A percentile compares a stretch with the other conserved stretches of the same genome.
Conservation (phyloP, 495 filamentous ascomycete species). For the Penicillium parvum region DNA sequence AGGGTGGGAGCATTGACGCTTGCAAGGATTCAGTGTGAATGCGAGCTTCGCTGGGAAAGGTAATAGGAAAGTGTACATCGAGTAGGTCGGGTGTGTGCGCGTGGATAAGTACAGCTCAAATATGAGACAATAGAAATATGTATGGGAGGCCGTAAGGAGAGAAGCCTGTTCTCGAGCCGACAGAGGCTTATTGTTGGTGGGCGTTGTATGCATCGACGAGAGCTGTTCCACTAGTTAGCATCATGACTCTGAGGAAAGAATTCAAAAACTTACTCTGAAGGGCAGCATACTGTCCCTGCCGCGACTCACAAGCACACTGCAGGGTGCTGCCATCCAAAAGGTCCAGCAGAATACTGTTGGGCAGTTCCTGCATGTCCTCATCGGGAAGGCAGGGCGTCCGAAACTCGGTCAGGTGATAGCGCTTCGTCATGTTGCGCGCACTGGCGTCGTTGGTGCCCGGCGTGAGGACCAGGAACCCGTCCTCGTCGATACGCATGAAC, state of each 20-base stretch:
- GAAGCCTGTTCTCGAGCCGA: slow-evolving; percentile 9
- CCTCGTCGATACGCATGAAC: slow-evolving; percentile 69
- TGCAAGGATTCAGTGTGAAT: no score
- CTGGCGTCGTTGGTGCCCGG: slow-evolving; percentile 44
- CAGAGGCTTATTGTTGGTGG: slow-evolving; percentile 18
- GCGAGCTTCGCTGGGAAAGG: slow-evolving; percentile 3
- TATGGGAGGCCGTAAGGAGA: neutral
- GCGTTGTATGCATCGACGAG: slow-evolving; percentile 27
- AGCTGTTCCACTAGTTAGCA: slow-evolving; percentile 12
- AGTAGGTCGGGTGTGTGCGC: slow-evolving; percentile 1
- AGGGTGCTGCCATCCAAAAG: slow-evolving; percentile 78
- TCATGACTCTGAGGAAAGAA: neutral
- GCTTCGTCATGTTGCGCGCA: slow-evolving; percentile 58
- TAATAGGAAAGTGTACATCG: slow-evolving; percentile 1
- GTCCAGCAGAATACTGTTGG: slow-evolving; percentile 80
- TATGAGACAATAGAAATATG: neutral
- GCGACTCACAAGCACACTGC: slow-evolving; percentile 81
- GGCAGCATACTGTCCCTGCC: slow-evolving; percentile 62
- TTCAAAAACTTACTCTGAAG: slow-evolving; percentile 55
- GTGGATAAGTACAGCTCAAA: slow-evolving; percentile 7
- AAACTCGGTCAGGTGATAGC: slow-evolving; percentile 80
- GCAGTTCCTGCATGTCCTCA: slow-evolving; percentile 82
- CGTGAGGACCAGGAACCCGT: slow-evolving; percentile 71
- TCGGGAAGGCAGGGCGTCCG: slow-evolving; percentile 72
- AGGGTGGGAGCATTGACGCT: slow-evolving; percentile 4